Conservation (phyloP, 805 yeast species). For the Komagataella ulmi region DNA sequence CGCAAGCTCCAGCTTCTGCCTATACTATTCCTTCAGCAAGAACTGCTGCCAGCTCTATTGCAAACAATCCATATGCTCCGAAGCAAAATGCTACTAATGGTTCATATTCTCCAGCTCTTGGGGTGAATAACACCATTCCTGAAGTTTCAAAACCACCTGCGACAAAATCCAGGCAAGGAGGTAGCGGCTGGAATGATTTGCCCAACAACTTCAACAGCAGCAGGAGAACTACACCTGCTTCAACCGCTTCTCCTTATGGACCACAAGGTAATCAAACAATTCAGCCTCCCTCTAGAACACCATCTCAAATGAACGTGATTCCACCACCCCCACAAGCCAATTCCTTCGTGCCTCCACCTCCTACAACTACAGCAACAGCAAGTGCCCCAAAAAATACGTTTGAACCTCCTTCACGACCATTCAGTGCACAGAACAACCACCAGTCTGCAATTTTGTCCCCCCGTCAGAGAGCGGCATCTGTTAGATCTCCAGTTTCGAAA, state of each 20-base stretch:
- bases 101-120: neutral
- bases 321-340: conserved; percentile 14
- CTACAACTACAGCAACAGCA: conserved; percentile 11
- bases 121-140: neutral
- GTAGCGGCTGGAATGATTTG: neutral
- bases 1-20: conserved; percentile 1
- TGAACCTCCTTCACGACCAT: neutral
- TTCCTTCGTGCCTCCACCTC: conserved; percentile 22
- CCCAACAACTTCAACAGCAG: neutral
- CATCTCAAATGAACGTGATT: conserved; percentile 9
- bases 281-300: conserved; percentile 2
- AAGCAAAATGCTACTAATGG: conserved; percentile 10
- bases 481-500: conserved; percentile 4
- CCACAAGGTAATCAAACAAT: neutral
- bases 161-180: neutral
- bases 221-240: neutral
- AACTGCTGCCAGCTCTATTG: conserved; percentile 3
- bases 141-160: neutral
- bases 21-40: neutral
- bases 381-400: neutral
- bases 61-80: conserved; percentile 21
- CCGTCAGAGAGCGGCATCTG: neutral
- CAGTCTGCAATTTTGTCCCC: neutral
- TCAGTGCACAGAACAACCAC: neutral
- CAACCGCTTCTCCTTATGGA: neutral